phyloP scores from a whole-genome alignment of 208 protist species.

The Crithidia fasciculata region DNA sequence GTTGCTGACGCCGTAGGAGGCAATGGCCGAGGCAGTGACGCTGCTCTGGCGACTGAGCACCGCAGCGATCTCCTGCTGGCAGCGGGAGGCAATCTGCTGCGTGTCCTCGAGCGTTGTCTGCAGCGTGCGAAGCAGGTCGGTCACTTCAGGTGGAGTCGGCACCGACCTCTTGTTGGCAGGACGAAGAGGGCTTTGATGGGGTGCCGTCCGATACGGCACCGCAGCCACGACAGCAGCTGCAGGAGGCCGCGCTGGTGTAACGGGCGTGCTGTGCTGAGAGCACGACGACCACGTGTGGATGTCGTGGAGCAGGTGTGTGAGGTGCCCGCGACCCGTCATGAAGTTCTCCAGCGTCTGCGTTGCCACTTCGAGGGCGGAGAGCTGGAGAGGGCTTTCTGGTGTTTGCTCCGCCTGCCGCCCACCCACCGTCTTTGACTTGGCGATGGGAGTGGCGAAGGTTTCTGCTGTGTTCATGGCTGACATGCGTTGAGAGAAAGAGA shows the following conservation, averaged over 20 bases:
- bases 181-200: not conserved
- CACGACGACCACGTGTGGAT: not conserved
- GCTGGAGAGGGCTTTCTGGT: not conserved
- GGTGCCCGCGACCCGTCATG: not conserved
- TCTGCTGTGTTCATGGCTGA: not conserved
- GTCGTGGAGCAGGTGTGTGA: not conserved
- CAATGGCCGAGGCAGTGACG: not conserved
- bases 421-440: not conserved
- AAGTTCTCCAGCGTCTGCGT: constrained; percentile 2
- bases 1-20: constrained; percentile 18
- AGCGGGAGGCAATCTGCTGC: constrained; percentile 4
- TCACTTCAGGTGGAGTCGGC: not conserved
- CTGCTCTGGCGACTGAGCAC: not conserved
- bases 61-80: constrained; percentile 2
- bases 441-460: constrained; percentile 9
- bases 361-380: not conserved
- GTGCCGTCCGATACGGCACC: no score
- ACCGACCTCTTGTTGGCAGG: not conserved
- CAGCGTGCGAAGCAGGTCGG: constrained; percentile 1
- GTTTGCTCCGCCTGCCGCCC: not conserved
- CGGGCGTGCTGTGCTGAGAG: no score
- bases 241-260: no score
- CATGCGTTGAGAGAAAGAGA: not conserved
- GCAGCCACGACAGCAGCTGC: no score
- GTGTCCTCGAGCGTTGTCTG: constrained; percentile 19